Evolutionary conservation across 345 rosid species (phyloP).

Genomic region (Chamaenerion angustifolium): DNA sequence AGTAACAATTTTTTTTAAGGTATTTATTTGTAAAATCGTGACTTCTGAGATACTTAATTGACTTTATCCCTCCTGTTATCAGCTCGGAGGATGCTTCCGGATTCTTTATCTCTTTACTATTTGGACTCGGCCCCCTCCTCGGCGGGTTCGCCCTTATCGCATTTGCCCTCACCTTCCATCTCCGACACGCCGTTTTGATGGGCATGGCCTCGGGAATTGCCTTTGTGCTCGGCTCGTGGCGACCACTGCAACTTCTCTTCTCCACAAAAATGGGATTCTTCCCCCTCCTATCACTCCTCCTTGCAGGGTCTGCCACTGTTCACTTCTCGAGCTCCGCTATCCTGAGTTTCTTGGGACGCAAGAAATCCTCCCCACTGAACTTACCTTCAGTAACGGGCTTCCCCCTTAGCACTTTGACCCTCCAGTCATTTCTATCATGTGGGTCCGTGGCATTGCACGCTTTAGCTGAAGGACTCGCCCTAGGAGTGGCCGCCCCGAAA

Average conservation of each 20-base stretch:
- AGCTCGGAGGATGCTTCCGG: conserved; percentile 97
- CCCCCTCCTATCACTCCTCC: conserved; percentile 41
- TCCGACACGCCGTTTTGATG: conserved; percentile 89
- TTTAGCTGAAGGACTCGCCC: conserved; percentile 91
- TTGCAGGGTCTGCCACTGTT: conserved; percentile 42
- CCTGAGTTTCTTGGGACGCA: conserved; percentile 33
- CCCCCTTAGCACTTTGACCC: conserved; percentile 62
- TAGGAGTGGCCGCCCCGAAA: conserved; percentile 96
- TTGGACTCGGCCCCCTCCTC: conserved; percentile 89
- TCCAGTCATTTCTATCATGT: conserved; percentile 79
- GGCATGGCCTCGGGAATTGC: conserved; percentile 94
- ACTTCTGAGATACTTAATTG: too few relatives aligned
- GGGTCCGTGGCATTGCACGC: conserved; percentile 89
- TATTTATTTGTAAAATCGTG: too few relatives aligned
- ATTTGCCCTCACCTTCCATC: conserved; percentile 58
- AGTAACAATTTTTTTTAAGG: too few relatives aligned
- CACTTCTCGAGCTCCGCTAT: conserved; percentile 46
- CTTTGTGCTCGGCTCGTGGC: conserved; percentile 80
- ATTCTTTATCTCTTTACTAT: conserved; percentile 87
- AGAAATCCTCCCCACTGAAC: conserved; percentile 33
- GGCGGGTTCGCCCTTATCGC: conserved; percentile 76
- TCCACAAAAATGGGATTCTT: conserved; percentile 69
- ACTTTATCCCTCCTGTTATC: too few relatives aligned
- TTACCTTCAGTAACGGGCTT: conserved; percentile 40
- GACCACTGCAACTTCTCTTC: conserved; percentile 70